phyloP scores from a whole-genome alignment of 2,329 filamentous ascomycete genomes.

The Cyphellophora attinorum region DNA sequence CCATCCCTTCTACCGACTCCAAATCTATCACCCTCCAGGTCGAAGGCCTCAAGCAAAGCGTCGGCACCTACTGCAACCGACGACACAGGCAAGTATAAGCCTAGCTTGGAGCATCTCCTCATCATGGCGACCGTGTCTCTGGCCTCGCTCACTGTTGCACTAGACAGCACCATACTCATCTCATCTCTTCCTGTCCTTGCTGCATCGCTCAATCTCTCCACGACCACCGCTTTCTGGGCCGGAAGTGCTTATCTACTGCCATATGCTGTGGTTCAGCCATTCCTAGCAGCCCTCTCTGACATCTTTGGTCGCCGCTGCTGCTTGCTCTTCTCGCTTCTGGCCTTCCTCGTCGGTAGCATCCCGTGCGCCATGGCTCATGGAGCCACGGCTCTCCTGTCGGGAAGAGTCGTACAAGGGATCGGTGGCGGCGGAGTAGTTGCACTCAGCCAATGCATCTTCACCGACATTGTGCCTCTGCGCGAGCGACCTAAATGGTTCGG shows the following conservation, averaged over 20 bases:
- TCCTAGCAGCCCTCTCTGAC: constrained; percentile 33
- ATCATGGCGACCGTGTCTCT: constrained; percentile 26
- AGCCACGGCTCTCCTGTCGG: constrained; percentile 31
- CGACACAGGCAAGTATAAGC: too few species aligned
- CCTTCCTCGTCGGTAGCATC: constrained; percentile 38
- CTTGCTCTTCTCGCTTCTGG: constrained; percentile 31
- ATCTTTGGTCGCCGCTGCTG: constrained; percentile 40
- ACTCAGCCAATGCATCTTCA: constrained; percentile 32
- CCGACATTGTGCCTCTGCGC: constrained; percentile 28
- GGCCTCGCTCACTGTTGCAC: constrained; percentile 39
- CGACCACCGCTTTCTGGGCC: constrained; percentile 39
- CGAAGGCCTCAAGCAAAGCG: too few species aligned
- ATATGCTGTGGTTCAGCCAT: constrained; percentile 33
- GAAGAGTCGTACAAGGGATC: constrained; percentile 36
- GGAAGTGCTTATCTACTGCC: constrained; percentile 39
- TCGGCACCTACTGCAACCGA: too few species aligned
- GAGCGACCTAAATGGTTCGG: constrained; percentile 24
- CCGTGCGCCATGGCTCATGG: constrained; percentile 30
- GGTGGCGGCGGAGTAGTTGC: constrained; percentile 36
- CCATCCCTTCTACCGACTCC: not conserved
- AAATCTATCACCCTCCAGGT: constrained; percentile 1
- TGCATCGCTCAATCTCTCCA: constrained; percentile 23
- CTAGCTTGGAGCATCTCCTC: constrained; percentile 10
- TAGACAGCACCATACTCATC: constrained; percentile 40
- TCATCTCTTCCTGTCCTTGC: constrained; percentile 32